Base-by-base conservation (phyloP, 352 stramenopile species). In the Phytophthora ramorum region DNA sequence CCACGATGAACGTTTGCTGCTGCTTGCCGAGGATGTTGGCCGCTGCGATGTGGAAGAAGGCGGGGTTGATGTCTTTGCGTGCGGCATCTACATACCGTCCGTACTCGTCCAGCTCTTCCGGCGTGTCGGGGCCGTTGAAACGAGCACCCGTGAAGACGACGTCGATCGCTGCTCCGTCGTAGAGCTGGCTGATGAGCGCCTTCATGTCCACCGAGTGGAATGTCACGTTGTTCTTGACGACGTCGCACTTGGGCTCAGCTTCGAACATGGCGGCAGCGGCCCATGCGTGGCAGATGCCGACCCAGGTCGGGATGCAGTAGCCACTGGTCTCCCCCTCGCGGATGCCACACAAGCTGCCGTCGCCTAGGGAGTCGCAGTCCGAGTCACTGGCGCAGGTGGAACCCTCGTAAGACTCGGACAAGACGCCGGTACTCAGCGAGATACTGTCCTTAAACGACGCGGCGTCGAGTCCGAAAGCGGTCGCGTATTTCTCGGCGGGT, bases 191-290 rank as follows among this genome's bases (percentile, higher is more conserved):
- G 37, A 86, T 60, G 38, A 86, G 66, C 16, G 72, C 78, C 66
- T 86, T 86, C 43, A 84, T 77, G 54, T 86, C 78, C 35, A 84
- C 63, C 0, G 71, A 58, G 22, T 84, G 71, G 54, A 86, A 86
- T 2, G 71, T 81, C 45, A 86, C 72, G 37, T 78, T 78, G 59
- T 86, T 82, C 53, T 64, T 62, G n/a, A 60, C 35, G 22, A 84
- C 70, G 24, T 76, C 65, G 56, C 78, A 86, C 49, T 75, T 72
- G 20, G 78, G 78, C 53, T 86, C 78, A 4, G 57, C 14, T 32
- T 86, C 75, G 24, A 73, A 55, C 7, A 86, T 54, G 12, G 78
- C 67, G n/a, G 69, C 75, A 2, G 76, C 65, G 1, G 75, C 63
- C 72, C 74, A 83, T 10, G 78, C 78, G 50, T 86, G 78, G 45